Evolutionary conservation across 176 grass and related monocot genomes (phyloP), one percentile per base, ranked within the genome.

Genomic region (Aegilops umbellulata): DNA sequence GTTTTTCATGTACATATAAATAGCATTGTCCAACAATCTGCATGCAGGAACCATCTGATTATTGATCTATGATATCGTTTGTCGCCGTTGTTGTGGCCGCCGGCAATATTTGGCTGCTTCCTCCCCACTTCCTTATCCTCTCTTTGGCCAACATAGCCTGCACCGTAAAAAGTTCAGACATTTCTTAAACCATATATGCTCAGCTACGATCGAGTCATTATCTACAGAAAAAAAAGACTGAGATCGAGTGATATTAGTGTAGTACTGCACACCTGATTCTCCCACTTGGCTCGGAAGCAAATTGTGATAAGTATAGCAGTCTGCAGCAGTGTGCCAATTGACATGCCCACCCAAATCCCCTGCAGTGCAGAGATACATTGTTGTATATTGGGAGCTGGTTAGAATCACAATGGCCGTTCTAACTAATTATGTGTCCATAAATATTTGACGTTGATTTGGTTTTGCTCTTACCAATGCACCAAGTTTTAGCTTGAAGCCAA

Each of bases 291-390:
- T 85, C 87, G 91, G 73, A 75, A 88, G 1, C 90, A 93, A 30
- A 99, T 93, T 73, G 77, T 57, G 69, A 91, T 0, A 0, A 99
- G 94, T 49, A 94, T 36, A 25, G 70, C 53, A 8, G 97, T 99
- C 84, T 99, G 97, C 61, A 91, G 81, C 76, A 90, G 60, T 31
- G 92, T 99, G 19, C 94, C 97, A 41, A 99, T 26, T 55, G 93
- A 70, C 97, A 97, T 99, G 60, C 97, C 97, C 42, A 84, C 15
- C 97, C 97, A 99, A 77, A 99, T 99, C 34, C 97, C 97, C 97
- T 8, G 78, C 82, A n/a, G n/a, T n/a, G n/a, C n/a, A 94, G 62
- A 80, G 80, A 83, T 26, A 70, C 32, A 31, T 16, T 12, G 35
- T 1, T 35, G 24, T 35, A 80, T 35, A 34, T 47, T 23, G 31